Conservation (phyloP, 164 flowering plant species). For the Nymphaea thermarum region DNA sequence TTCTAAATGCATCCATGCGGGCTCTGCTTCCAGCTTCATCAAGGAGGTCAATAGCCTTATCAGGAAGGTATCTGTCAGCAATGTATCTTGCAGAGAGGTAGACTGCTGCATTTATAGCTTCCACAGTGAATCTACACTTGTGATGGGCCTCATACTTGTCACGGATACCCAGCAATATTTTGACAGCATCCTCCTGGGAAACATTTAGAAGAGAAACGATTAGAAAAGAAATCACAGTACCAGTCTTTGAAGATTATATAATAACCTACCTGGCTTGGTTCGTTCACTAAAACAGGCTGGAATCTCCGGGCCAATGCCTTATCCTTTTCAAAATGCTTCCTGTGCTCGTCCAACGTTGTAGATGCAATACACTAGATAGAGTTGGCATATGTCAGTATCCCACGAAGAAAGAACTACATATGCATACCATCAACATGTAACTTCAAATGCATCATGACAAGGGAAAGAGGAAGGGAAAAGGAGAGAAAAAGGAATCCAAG, state of each 20-base stretch:
- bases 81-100: conserved; percentile 69
- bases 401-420: neutral
- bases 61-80: conserved; percentile 77
- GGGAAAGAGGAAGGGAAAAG: neutral
- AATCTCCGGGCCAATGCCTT: conserved; percentile 77
- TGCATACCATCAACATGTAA: neutral
- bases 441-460: neutral
- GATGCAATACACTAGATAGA: conserved; percentile 71
- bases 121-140: conserved; percentile 56
- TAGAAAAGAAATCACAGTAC: neutral
- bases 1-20: conserved; percentile 51
- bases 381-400: conserved; percentile 1
- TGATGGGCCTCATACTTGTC: conserved; percentile 76
- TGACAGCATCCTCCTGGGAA: conserved; percentile 65
- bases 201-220: neutral
- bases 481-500: neutral
- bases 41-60: conserved; percentile 90
- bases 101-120: conserved; percentile 78
- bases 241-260: neutral
- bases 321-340: conserved; percentile 69
- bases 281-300: conserved; percentile 66
- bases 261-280: conserved; percentile 60
- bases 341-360: conserved; percentile 62
- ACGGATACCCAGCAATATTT: conserved; percentile 60
- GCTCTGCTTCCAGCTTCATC: conserved; percentile 95